phyloP scores from a whole-genome alignment of 1,284 basidiomycete genomes.

The Apiotrichum montevideense region DNA sequence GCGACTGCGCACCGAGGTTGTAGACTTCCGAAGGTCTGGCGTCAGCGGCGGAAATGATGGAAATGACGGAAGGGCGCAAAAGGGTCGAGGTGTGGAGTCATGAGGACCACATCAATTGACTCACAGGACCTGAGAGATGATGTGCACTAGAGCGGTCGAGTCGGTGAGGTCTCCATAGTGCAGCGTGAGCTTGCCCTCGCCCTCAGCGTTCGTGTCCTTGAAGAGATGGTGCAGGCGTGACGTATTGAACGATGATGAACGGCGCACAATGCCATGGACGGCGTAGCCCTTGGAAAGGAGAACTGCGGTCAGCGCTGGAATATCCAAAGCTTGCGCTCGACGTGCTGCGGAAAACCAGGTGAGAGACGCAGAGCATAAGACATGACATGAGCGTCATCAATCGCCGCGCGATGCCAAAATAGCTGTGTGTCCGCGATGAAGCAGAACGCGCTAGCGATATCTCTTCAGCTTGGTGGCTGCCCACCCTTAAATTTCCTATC shows the following conservation, averaged over 20 bases:
- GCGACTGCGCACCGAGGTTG: conserved; percentile 91
- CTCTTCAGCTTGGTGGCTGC: no score
- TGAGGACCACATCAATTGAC: background rate
- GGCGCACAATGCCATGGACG: conserved; percentile 86
- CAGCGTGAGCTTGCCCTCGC: conserved; percentile 56
- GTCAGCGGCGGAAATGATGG: background rate
- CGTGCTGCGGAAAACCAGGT: no score
- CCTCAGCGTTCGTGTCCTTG: conserved; percentile 68
- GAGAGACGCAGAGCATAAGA: no score
- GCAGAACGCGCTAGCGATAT: no score
- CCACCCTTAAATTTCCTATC: no score
- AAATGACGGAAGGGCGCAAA: no score
- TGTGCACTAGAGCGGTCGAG: conserved; percentile 87
- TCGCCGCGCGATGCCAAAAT: no score
- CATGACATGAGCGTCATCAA: no score
- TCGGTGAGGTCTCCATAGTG: conserved; percentile 83
- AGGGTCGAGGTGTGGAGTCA: no score
- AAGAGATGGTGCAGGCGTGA: conserved; percentile 83
- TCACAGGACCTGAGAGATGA: conserved; percentile 72
- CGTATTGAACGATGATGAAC: conserved; percentile 91
- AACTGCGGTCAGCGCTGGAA: conserved; percentile 51
- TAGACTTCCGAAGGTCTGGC: conserved; percentile 77
- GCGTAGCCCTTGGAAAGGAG: conserved; percentile 80
- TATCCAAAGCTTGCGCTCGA: no score
- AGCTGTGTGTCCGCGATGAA: no score